Conservation (phyloP, 805 yeast species). For the Osmozyma mogii region DNA sequence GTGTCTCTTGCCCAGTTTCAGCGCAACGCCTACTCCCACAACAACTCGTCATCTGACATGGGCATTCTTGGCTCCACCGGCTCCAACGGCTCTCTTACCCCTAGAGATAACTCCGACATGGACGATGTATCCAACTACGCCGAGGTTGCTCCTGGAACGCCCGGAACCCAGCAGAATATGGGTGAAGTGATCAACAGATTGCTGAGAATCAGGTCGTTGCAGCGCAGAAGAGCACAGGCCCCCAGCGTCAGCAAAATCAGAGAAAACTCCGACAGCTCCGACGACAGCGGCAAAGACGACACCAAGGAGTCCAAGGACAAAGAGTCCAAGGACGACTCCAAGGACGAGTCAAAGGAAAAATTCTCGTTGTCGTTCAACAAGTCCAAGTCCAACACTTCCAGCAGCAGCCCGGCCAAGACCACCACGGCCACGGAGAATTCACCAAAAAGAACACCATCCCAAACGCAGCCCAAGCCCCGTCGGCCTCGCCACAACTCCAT, state of each 20-base stretch:
- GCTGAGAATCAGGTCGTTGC: conserved; percentile 12
- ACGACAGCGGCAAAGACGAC: conserved; percentile 3
- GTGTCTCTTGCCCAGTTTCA: conserved; percentile 22
- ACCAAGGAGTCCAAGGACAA: conserved; percentile 10
- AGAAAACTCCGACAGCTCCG: conserved; percentile 1
- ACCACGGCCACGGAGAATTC: not conserved
- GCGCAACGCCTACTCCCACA: conserved; percentile 2
- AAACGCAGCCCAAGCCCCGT: conserved; percentile 3
- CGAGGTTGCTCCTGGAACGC: conserved; percentile 6
- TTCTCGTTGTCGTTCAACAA: conserved; percentile 14
- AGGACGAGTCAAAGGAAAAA: conserved; percentile 5
- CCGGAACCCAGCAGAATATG: conserved; percentile 11
- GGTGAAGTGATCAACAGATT: conserved; percentile 11
- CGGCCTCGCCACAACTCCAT: conserved; percentile 18
- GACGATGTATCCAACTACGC: conserved; percentile 11
- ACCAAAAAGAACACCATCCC: not conserved
- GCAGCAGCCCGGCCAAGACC: not conserved
- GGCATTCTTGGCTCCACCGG: not conserved
- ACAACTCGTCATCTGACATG: too few relatives aligned
- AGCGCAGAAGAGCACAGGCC: conserved; percentile 10
- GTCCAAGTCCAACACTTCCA: conserved; percentile 1
- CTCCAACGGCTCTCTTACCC: conserved; percentile 8
- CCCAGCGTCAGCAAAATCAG: conserved; percentile 1
- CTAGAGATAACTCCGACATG: conserved; percentile 16
- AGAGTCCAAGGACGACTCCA: conserved; percentile 11